Conservation (phyloP, 2,329 filamentous ascomycete genomes). For the Arthrinium puccinioides region DNA sequence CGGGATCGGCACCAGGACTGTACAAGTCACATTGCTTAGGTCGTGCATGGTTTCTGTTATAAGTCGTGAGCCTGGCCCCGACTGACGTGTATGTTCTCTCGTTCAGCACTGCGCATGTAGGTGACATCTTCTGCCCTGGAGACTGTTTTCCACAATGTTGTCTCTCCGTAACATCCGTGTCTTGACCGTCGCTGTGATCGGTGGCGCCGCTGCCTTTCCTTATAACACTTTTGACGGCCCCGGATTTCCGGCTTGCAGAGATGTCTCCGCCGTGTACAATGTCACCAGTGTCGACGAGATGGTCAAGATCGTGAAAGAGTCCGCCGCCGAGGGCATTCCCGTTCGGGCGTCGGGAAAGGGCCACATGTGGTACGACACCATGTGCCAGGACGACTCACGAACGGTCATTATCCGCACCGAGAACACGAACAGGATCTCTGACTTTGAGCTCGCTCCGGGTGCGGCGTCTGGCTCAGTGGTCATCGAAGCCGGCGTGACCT, state of each 20-base stretch:
- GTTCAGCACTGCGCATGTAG: too few species aligned
- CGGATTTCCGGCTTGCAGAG: slow-evolving; percentile 38
- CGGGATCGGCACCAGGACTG: too few species aligned
- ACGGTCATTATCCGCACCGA: slow-evolving; percentile 42
- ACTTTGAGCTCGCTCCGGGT: slow-evolving; percentile 30
- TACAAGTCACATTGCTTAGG: too few species aligned
- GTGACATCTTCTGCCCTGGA: too few species aligned
- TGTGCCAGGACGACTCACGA: slow-evolving; percentile 38
- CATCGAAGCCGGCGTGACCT: slow-evolving; percentile 44
- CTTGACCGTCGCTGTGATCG: slow-evolving; percentile 7
- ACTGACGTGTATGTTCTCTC: too few species aligned
- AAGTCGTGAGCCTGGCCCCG: too few species aligned
- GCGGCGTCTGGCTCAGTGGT: slow-evolving; percentile 34
- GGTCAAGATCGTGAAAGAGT: slow-evolving; percentile 30
- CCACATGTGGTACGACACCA: slow-evolving; percentile 46
- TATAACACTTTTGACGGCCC: slow-evolving; percentile 45
- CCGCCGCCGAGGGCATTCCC: slow-evolving; percentile 28
- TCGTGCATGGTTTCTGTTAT: too few species aligned
- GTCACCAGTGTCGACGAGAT: slow-evolving; percentile 38
- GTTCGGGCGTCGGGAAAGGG: slow-evolving; percentile 41
- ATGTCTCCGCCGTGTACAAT: slow-evolving; percentile 36
- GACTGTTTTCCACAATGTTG: too few species aligned
- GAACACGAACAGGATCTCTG: slow-evolving; percentile 33
- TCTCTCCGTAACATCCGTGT: too few species aligned
- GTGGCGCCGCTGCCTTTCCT: slow-evolving; percentile 15